Conservation (phyloP, 371 early-diverging fungal species). For the Dentiscutata heterogama region DNA sequence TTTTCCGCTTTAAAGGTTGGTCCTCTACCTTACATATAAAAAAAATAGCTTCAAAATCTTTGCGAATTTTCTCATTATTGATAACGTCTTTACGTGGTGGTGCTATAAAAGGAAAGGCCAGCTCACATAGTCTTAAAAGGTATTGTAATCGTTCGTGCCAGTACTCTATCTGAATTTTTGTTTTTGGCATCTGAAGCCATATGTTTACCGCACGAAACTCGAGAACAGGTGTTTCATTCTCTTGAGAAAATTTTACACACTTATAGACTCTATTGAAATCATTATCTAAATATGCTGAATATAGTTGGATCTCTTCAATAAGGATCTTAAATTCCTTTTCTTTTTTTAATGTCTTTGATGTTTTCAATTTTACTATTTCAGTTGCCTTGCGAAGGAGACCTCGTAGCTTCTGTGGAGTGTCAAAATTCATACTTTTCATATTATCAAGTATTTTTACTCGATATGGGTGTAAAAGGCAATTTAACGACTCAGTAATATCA, state of each 20-base stretch:
- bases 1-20: background rate
- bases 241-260: background rate
- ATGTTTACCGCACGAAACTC: conserved; percentile 34
- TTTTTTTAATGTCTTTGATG: background rate
- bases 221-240: background rate
- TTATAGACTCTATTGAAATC: background rate
- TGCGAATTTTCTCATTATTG: background rate
- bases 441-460: background rate
- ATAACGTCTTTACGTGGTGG: background rate
- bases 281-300: conserved; percentile 19
- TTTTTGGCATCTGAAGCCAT: background rate
- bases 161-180: background rate
- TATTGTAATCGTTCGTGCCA: conserved; percentile 21
- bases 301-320: conserved; percentile 16
- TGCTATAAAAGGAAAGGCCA: conserved; percentile 5
- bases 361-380: background rate
- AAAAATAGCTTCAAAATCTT: background rate
- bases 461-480: conserved; percentile 21
- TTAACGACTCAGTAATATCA: conserved; percentile 14
- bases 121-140: conserved; percentile 12
- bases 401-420: background rate
- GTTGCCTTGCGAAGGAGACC: background rate
- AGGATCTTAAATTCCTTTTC: background rate
- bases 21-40: background rate
- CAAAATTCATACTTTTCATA: background rate